A percentile compares a stretch with the other conserved stretches of the same genome.
Evolutionary conservation across 176 grass and related monocot species (phyloP).

Genomic region (Triticum timopheevii): DNA sequence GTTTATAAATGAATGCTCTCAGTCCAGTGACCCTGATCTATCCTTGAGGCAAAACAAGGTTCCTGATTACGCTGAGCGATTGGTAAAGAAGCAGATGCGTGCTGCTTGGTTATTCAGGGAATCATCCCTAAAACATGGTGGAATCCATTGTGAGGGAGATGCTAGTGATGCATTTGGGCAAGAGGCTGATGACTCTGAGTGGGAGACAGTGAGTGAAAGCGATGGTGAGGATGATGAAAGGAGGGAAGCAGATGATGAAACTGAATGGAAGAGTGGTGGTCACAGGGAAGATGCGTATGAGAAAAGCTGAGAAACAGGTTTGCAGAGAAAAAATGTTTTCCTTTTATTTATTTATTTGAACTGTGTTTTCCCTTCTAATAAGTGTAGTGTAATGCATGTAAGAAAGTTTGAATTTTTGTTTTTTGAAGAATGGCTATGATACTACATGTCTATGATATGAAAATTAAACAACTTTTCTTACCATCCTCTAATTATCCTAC

Average conservation of each 20-base stretch:
- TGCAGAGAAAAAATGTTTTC: background rate
- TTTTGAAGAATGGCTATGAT: background rate
- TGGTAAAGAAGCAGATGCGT: conserved; percentile 98
- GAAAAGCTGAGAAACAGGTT: conserved; percentile 60
- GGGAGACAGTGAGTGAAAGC: conserved; percentile 91
- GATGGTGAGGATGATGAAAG: conserved; percentile 66
- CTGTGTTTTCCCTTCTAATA: background rate
- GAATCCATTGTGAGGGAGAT: conserved; percentile 65
- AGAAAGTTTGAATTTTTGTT: background rate
- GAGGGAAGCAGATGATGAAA: conserved; percentile 59
- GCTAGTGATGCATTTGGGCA: conserved; percentile 75
- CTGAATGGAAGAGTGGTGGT: conserved; percentile 65
- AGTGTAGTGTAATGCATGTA: background rate
- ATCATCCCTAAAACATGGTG: conserved; percentile 85
- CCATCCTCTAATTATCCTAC: background rate
- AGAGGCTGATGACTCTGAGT: conserved; percentile 90
- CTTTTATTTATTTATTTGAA: background rate
- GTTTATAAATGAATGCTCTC: conserved; percentile 93
- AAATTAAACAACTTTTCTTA: conserved; percentile 2
- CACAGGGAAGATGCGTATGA: conserved; percentile 55
- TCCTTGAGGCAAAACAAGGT: conserved; percentile 95
- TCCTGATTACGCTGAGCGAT: conserved; percentile 95
- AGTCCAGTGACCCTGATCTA: conserved; percentile 83
- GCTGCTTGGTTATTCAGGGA: conserved; percentile 97
- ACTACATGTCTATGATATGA: background rate